Evolutionary conservation across 1,284 basidiomycete genomes (phyloP), one percentile per base, ranked within the genome.

Genomic region (Apiotrichum laibachii): DNA sequence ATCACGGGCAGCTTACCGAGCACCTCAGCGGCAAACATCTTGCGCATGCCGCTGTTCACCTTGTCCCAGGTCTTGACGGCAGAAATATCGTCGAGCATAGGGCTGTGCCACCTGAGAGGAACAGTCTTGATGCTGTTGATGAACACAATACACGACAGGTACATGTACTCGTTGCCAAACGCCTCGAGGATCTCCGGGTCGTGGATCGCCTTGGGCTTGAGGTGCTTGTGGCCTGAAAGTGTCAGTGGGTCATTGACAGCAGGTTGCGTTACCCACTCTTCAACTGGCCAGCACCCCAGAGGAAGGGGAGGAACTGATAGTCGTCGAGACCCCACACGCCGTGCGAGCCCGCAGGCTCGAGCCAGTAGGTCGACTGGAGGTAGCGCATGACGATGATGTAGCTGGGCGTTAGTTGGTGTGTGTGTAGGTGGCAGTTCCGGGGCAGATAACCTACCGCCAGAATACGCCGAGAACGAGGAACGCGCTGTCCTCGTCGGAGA

Each of bases 321-420:
- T 99, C 95, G 72, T 99, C 95, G 53, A 99, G 80, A 1, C 96
- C 96, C 92, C 95, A 99, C 0, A 98, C 96, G 1, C 95, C 95
- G 76, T 98, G 95, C 10, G 92, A 96, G 18, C 94, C 94, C 2
- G 95, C 94, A 5, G 95, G 95, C 75, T 98, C 95, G 0, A 99
- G 85, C 94, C 95, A 98, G 75, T 99, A 99, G 2, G 89, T 87
- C 2, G 89, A 91, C 69, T 98, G 95, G 13, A 99, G 82, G 18
- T 85, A 76, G 0, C 95, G 86, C 90, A 98, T 97, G 53, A 94
- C 85, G 55, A 87, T 78, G 60, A 96, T 85, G 73, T 97, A 97
- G 66, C 89, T 92, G 54, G 7, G n/a, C 33, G 47, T 54, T 21
- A 63, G 59, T 54, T 21, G 62, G 59, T 21, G 26, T 11, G n/a